phyloP scores from a whole-genome alignment of 257 asterid species.

The Euphrasia confusa region DNA sequence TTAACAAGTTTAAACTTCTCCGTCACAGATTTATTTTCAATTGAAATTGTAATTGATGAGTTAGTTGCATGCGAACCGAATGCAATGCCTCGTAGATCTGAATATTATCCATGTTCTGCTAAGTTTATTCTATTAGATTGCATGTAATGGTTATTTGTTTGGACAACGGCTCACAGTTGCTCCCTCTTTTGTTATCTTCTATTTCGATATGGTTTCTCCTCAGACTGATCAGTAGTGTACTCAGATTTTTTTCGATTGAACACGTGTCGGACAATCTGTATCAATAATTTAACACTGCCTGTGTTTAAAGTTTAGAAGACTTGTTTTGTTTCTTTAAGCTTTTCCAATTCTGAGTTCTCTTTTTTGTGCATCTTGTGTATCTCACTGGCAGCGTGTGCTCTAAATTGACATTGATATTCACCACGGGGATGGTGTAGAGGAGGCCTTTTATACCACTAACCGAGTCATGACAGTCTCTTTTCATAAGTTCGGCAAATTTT shows the following conservation, averaged over 20 bases:
- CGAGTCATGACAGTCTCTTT: constrained; percentile 32
- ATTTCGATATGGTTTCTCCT: neutral
- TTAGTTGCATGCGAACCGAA: neutral
- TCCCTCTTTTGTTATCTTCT: neutral
- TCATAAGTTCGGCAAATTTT: constrained; percentile 27
- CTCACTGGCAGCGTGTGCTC: constrained; percentile 28
- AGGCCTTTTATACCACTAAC: constrained; percentile 29
- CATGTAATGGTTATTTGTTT: neutral
- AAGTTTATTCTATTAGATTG: too few species aligned
- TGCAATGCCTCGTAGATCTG: neutral
- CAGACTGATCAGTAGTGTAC: neutral
- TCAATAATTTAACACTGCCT: neutral
- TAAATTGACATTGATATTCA: constrained; percentile 35
- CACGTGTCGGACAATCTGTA: too few species aligned
- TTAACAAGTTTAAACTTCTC: neutral
- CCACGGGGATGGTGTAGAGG: constrained; percentile 36
- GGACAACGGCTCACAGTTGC: neutral
- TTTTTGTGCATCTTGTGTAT: neutral
- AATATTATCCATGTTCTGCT: neutral
- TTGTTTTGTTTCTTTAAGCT: neutral
- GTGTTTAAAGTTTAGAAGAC: neutral
- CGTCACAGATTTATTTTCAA: neutral
- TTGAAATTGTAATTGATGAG: neutral
- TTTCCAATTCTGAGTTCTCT: neutral
- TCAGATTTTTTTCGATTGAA: too few species aligned